Base-by-base conservation (phyloP, 768 basidiomycete genomes). In the Suillus cothurnatus region DNA sequence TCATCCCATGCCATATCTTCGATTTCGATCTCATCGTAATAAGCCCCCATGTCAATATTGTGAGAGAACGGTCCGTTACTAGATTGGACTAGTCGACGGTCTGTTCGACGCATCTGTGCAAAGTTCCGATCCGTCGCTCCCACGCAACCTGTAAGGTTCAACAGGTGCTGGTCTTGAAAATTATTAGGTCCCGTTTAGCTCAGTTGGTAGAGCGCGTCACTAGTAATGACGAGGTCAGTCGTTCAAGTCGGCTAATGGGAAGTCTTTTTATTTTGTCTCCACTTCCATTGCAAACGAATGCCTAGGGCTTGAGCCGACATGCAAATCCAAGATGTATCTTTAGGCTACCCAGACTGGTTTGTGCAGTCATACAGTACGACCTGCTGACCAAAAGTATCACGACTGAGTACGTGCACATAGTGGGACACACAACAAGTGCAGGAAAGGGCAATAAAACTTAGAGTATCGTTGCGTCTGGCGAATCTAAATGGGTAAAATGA, bases 1-100 rank as follows among this genome's bases (percentile, higher is more conserved):
- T 84, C 82, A 75, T 97, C 95, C 93, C 94, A 97, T 19, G 80
- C 85, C 90, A 97, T 96, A 72, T 97, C 96, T 74, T 98, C 97
- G 61, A 98, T 97, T 75, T 98, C 95, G 32, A 98, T 88, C 78
- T 97, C 96, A 81, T 98, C 95, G 82, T 98, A 96, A 77, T 92
- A 94, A 26, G 90, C 89, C 19, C 88, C 91, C 92, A 94, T 93
- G 5, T 34, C 2, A 11, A 34, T 9, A 34, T 26, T 61, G 47
- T 64, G 32, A 52, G 26, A 41, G 26, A 28, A 21, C 9, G 7
- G 41, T 17, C 23, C 15, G 52, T n/a, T 32, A 39, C 36, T 47
- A n/a, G 41, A 50, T 23, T 14, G 6, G 12, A 47, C 11, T n/a
- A 4, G 45, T 21, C n/a, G 5, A 23, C 47, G 6, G 47, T 23